Evolutionary conservation across 331 rosid species (phyloP).

Genomic region (Malus hybrid): DNA sequence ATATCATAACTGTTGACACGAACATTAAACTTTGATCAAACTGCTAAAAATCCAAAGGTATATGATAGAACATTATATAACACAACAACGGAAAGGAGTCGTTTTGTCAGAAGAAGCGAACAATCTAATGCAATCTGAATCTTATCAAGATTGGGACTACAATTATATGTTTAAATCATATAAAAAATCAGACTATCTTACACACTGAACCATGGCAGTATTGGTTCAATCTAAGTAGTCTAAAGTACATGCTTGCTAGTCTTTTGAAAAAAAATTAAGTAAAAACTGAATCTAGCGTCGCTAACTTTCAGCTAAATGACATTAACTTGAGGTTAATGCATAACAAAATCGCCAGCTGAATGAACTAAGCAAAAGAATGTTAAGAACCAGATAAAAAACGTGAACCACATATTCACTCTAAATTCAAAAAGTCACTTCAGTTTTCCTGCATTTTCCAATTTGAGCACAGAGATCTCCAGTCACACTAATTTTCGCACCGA

Average conservation of each 20-base stretch:
- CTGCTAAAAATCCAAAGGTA: neutral
- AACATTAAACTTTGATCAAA: no score
- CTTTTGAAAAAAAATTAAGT: neutral
- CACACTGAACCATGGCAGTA: neutral
- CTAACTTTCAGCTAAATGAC: neutral
- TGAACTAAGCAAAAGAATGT: neutral
- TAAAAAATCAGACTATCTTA: neutral
- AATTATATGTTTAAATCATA: neutral
- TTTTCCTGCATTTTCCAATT: conserved; percentile 11
- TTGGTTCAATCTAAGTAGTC: neutral
- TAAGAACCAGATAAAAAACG: neutral
- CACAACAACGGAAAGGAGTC: neutral
- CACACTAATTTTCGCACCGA: neutral
- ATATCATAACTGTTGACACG: neutral
- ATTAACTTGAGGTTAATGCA: neutral
- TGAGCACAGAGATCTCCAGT: conserved; percentile 12
- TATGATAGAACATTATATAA: neutral
- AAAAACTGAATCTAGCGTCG: neutral
- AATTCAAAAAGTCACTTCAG: neutral
- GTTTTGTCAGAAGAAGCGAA: neutral
- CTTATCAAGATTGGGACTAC: neutral
- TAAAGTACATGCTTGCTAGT: neutral
- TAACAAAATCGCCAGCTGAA: neutral
- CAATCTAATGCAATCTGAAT: neutral
- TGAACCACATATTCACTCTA: neutral